These are phyloP conservation scores for Fonsecaea monophora DNA, from an alignment of 2,329 filamentous ascomycete genomes.

Conservation along the genomic window DNA sequence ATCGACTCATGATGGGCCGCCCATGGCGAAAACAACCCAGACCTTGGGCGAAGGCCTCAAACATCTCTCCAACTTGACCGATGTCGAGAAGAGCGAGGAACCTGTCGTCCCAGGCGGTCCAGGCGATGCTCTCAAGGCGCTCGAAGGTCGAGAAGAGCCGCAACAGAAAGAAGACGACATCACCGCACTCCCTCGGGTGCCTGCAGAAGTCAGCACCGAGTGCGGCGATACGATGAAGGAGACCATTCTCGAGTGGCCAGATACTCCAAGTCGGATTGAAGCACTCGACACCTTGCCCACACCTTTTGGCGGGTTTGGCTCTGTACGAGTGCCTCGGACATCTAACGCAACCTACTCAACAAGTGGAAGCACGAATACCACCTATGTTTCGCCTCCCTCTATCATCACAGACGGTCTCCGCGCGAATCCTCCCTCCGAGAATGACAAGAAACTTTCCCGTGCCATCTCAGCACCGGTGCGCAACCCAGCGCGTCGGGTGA, in stretches of 20 bases:
- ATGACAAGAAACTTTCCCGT: slow-evolving; percentile 33
- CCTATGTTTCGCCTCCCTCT: slow-evolving; percentile 23
- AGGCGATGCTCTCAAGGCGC: slow-evolving; percentile 30
- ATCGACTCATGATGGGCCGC: slow-evolving; percentile 4
- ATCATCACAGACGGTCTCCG: slow-evolving; percentile 33
- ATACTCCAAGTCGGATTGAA: slow-evolving; percentile 24
- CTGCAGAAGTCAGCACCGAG: slow-evolving; percentile 6
- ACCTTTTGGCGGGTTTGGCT: slow-evolving; percentile 36
- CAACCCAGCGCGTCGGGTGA: slow-evolving; percentile 37
- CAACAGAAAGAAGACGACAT: background rate
- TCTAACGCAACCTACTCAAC: slow-evolving; percentile 22
- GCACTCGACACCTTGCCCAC: slow-evolving; percentile 35
- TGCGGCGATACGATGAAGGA: slow-evolving; percentile 20
- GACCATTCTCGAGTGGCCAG: slow-evolving; percentile 30
- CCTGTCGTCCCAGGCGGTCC: slow-evolving; percentile 12
- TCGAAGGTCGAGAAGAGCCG: slow-evolving; percentile 23
- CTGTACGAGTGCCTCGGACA: slow-evolving; percentile 29
- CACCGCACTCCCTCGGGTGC: slow-evolving; percentile 13
- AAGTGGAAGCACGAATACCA: slow-evolving; percentile 6
- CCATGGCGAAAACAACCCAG: background rate
- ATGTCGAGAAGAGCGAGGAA: slow-evolving; percentile 11
- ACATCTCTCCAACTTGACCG: background rate
- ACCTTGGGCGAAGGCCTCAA: slow-evolving; percentile 15
- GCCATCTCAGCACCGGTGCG: slow-evolving; percentile 38
- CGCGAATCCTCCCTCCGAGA: slow-evolving; percentile 34